A percentile compares a stretch with the other conserved stretches of the same genome.
Conservation (phyloP, 805 yeast genomes). For the Saccharomyces mikatae region DNA sequence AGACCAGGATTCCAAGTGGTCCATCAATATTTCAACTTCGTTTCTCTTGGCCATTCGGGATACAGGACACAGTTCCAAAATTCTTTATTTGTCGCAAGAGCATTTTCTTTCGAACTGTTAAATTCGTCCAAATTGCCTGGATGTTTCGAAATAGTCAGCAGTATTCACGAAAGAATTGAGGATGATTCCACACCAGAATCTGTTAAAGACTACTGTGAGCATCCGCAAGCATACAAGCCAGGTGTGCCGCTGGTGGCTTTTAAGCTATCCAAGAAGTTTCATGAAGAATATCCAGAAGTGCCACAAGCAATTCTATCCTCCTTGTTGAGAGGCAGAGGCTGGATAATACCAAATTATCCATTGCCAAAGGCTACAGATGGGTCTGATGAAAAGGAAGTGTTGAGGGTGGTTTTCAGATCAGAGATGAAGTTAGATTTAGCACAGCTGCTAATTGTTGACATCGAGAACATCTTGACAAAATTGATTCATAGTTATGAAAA, state of each 20-base stretch:
- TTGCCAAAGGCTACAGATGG: slow-evolving; percentile 45
- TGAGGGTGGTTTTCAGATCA: slow-evolving; percentile 76
- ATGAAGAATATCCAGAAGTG: slow-evolving; percentile 58
- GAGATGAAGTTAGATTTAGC: slow-evolving; percentile 42
- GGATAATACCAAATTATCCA: slow-evolving; percentile 85
- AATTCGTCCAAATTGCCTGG: slow-evolving; percentile 55
- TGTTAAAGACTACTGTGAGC: slow-evolving; percentile 22
- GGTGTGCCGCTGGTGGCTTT: slow-evolving; percentile 91
- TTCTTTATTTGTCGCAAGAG: slow-evolving; percentile 66
- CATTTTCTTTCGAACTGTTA: slow-evolving; percentile 38
- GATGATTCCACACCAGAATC: slow-evolving; percentile 14
- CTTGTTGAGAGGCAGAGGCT: slow-evolving; percentile 68
- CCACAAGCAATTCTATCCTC: slow-evolving; percentile 74
- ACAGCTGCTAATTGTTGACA: slow-evolving; percentile 28
- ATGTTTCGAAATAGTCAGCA: slow-evolving; percentile 65
- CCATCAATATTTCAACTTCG: slow-evolving; percentile 77
- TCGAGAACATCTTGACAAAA: slow-evolving; percentile 15
- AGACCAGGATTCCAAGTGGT: slow-evolving; percentile 89
- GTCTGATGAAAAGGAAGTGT: slow-evolving; percentile 55
- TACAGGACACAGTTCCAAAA: slow-evolving; percentile 52
- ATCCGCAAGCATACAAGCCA: slow-evolving; percentile 47
- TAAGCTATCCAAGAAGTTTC: slow-evolving; percentile 55
- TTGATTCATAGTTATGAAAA: slow-evolving; percentile 15
- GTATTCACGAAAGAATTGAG: slow-evolving; percentile 58
- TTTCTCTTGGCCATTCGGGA: slow-evolving; percentile 67